These are phyloP conservation scores for Hirsutella rhossiliensis DNA, from an alignment of 2,329 filamentous ascomycete genomes.

Conservation along the genomic window DNA sequence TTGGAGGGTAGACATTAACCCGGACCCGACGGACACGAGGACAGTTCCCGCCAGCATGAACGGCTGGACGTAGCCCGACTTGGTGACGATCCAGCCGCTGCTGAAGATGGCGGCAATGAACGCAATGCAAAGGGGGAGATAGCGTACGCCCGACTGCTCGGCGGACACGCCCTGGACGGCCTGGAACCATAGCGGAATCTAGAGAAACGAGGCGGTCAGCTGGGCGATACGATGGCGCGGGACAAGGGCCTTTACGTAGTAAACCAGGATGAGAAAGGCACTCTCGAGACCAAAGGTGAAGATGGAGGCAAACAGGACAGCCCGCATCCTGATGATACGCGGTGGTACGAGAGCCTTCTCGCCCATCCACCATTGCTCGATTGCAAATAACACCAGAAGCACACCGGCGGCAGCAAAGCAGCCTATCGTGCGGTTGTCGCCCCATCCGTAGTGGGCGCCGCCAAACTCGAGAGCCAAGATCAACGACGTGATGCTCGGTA, in stretches of 20 bases:
- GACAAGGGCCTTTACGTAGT: neutral
- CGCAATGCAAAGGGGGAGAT: neutral
- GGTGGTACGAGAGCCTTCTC: neutral
- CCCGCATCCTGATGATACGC: neutral
- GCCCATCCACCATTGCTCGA: slow-evolving; percentile 1
- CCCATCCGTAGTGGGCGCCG: neutral
- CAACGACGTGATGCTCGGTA: neutral
- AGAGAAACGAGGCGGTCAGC: neutral
- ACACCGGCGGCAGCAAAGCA: neutral
- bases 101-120: slow-evolving; percentile 1
- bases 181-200: slow-evolving; percentile 1
- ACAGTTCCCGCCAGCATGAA: slow-evolving; percentile 1
- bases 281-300: neutral
- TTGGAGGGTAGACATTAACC: neutral
- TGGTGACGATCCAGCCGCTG: slow-evolving; percentile 1
- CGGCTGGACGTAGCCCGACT: neutral
- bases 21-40: neutral
- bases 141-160: neutral
- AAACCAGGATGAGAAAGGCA: neutral
- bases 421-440: neutral
- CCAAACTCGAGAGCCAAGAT: slow-evolving; percentile 1
- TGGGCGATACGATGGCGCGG: neutral
- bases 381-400: neutral
- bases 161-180: neutral
- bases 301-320: slow-evolving; percentile 1